These are phyloP conservation scores for Phyllosticta capitalensis DNA, from an alignment of 2,329 filamentous ascomycete species.

Conservation along the genomic window DNA sequence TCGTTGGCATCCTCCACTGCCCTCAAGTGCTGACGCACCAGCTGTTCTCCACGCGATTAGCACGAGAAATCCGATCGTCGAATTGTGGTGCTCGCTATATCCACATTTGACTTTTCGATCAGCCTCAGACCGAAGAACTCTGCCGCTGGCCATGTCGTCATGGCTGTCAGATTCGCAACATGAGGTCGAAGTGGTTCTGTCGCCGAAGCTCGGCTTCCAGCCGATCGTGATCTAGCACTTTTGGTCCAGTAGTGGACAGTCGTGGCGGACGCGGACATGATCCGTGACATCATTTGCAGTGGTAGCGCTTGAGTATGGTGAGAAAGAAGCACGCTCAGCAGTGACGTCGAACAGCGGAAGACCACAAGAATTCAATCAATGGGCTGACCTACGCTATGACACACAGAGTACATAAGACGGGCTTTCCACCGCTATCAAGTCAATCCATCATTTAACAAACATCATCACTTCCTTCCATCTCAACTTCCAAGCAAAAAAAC, in stretches of 20 bases:
- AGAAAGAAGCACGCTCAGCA: background rate
- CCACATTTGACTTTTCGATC: background rate
- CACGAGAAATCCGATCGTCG: background rate
- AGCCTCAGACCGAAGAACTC: background rate
- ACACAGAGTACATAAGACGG: background rate
- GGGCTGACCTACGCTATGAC: background rate
- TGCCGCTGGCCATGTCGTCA: background rate
- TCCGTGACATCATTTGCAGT: background rate
- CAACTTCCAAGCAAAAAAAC: background rate
- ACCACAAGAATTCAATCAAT: background rate
- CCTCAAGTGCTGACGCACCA: background rate
- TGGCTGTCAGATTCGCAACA: background rate
- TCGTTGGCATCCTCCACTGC: background rate
- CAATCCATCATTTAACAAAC: background rate
- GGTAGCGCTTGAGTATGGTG: background rate
- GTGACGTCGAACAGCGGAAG: background rate
- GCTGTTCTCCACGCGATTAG: background rate
- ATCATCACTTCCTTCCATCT: background rate
- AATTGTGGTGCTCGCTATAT: background rate
- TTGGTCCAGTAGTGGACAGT: background rate
- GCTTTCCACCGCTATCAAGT: background rate
- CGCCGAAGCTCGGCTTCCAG: too few relatives aligned
- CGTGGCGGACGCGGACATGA: background rate
- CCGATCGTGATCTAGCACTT: background rate
- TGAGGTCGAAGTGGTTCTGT: too few relatives aligned